Conservation (phyloP, 2,329 filamentous ascomycete genomes). For the Coniella vitis region DNA sequence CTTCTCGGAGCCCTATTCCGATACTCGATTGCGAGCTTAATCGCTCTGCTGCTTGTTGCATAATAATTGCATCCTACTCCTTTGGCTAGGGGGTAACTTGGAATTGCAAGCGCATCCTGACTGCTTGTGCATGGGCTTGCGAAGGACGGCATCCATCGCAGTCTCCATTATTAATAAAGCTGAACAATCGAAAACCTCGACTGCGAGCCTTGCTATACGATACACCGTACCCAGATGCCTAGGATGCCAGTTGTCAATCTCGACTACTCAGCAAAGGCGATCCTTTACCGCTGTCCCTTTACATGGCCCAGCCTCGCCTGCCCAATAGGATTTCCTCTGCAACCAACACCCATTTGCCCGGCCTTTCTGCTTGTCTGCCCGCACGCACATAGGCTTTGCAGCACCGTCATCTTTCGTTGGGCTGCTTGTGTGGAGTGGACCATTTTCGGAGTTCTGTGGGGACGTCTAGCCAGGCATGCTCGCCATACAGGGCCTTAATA, state of each 20-base stretch:
- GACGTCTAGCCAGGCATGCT: not conserved
- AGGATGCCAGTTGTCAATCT: not conserved
- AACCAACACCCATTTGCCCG: not conserved
- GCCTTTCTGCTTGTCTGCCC: not conserved
- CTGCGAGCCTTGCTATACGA: not conserved
- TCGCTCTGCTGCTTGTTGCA: no score
- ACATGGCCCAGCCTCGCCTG: not conserved
- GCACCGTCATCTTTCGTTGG: not conserved
- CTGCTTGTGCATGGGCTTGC: no score
- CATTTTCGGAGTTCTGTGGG: not conserved
- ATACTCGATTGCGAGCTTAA: no score
- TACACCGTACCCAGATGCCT: not conserved
- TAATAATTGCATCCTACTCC: no score
- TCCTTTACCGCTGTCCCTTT: not conserved
- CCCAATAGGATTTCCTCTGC: slow-evolving; percentile 1
- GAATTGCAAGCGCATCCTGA: no score
- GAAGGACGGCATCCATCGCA: no score
- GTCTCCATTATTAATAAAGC: not conserved
- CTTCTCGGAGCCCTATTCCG: no score
- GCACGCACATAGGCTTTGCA: not conserved
- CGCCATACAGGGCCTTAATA: not conserved
- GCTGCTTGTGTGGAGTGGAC: not conserved
- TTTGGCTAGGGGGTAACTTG: no score
- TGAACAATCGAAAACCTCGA: not conserved
- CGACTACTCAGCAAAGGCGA: slow-evolving; percentile 1